phyloP scores from a whole-genome alignment of 176 grass and related monocot species.

The Thalia dealbata region DNA sequence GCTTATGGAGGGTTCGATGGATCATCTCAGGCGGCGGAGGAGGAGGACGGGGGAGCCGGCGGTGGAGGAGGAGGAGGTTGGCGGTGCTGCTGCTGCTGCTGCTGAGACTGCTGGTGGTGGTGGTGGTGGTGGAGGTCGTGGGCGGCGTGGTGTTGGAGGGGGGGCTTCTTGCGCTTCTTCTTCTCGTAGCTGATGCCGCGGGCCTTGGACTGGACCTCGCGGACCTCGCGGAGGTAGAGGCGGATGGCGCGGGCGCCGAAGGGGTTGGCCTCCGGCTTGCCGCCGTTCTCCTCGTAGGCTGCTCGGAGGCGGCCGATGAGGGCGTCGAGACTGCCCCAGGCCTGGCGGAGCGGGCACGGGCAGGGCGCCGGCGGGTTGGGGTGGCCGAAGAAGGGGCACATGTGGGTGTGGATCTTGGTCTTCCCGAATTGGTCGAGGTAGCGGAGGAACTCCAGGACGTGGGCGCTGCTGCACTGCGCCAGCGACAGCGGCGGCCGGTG shows the following conservation, averaged over 20 bases:
- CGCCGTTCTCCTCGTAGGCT: not conserved
- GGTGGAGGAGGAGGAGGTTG: not conserved
- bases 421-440: constrained; percentile 97
- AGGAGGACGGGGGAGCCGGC: too few relatives aligned
- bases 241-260: constrained; percentile 1
- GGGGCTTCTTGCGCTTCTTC: not conserved
- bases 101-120: too few relatives aligned
- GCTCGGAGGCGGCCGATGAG: constrained; percentile 1
- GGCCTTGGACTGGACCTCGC: not conserved
- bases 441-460: constrained; percentile 85
- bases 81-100: not conserved
- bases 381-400: constrained; percentile 1
- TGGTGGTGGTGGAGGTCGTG: not conserved
- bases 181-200: constrained; percentile 3
- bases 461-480: constrained; percentile 81
- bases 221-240: constrained; percentile 1
- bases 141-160: too few relatives aligned
- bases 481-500: constrained; percentile 76
- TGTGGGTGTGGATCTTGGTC: constrained; percentile 24
- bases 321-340: not conserved
- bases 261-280: not conserved
- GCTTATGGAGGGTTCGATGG: too few relatives aligned
- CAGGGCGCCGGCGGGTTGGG: not conserved
- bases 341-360: not conserved
- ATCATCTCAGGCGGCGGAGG: too few relatives aligned